Conservation (phyloP, 768 basidiomycete genomes). For the Panaeolus cyanescens region DNA sequence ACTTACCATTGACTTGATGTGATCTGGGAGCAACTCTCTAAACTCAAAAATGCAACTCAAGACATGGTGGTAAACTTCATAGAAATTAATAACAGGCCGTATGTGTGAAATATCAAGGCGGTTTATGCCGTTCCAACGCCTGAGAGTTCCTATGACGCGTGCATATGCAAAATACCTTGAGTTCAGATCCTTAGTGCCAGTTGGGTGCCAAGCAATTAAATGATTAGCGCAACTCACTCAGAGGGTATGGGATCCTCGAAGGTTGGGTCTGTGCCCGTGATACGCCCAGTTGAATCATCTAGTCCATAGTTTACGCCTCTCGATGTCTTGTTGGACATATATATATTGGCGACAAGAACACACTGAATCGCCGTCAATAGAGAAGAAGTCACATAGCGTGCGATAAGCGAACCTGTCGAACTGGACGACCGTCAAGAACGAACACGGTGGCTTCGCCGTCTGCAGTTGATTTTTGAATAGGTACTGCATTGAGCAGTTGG, state of each 20-base stretch:
- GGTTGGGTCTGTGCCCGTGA: constrained; percentile 17
- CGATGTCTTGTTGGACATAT: background rate
- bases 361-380: constrained; percentile 12
- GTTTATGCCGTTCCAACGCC: constrained; percentile 14
- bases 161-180: constrained; percentile 19
- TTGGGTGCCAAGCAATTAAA: background rate
- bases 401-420: constrained; percentile 16
- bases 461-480: background rate
- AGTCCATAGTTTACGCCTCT: constrained; percentile 16
- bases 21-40: constrained; percentile 55
- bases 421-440: constrained; percentile 9
- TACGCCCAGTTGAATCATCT: constrained; percentile 33
- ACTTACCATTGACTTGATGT: background rate
- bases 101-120: constrained; percentile 46
- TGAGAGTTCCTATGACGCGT: constrained; percentile 25
- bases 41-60: constrained; percentile 70
- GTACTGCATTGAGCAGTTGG: constrained; percentile 16
- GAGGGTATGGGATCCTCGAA: constrained; percentile 3
- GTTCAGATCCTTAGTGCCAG: background rate
- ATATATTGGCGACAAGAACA: constrained; percentile 22
- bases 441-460: background rate
- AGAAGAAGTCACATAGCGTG: background rate
- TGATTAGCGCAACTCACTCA: constrained; percentile 6
- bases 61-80: constrained; percentile 82
- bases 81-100: constrained; percentile 61